phyloP scores from a whole-genome alignment of 1,139 yeast species.

The Lodderomyces elongisporus region DNA sequence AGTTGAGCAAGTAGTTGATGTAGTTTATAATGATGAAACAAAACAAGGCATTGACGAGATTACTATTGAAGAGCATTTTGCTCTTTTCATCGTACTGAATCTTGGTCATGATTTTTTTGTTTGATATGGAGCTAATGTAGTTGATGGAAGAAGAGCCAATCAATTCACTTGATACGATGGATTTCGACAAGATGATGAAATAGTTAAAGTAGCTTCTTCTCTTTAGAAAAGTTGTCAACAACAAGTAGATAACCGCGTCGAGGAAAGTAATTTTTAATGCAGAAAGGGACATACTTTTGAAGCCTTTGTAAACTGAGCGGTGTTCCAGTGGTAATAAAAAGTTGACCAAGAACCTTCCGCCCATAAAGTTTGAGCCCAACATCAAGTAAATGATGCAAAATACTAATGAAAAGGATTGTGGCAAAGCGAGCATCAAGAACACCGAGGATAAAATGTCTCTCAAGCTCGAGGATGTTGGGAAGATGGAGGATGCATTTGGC shows the following conservation, averaged over 20 bases:
- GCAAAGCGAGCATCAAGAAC: conserved; percentile 36
- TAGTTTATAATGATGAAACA: conserved; percentile 29
- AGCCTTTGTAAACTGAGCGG: conserved; percentile 3
- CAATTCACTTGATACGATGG: conserved; percentile 46
- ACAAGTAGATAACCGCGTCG: conserved; percentile 28
- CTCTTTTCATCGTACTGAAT: conserved; percentile 17
- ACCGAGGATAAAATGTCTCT: conserved; percentile 43
- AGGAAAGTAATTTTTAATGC: conserved; percentile 21
- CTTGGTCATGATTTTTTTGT: conserved; percentile 15
- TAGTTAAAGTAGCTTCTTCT: conserved; percentile 29
- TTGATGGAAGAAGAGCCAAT: conserved; percentile 33
- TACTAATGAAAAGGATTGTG: conserved; percentile 36
- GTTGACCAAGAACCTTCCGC: conserved; percentile 38
- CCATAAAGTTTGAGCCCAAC: conserved; percentile 38
- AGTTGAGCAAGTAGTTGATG: conserved; percentile 22
- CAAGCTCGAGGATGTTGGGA: conserved; percentile 23
- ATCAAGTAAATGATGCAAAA: conserved; percentile 35
- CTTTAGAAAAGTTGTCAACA: conserved; percentile 29
- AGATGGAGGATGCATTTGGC: conserved; percentile 9
- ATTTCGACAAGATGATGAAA: conserved; percentile 42
- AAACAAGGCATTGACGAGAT: conserved; percentile 23
- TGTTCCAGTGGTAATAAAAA: conserved; percentile 7
- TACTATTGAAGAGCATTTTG: conserved; percentile 16
- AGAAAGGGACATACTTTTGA: conserved; percentile 11
- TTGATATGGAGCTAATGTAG: conserved; percentile 13